phyloP scores from a whole-genome alignment of 2,329 filamentous ascomycete genomes.

The Colletotrichum lindemuthianum region DNA sequence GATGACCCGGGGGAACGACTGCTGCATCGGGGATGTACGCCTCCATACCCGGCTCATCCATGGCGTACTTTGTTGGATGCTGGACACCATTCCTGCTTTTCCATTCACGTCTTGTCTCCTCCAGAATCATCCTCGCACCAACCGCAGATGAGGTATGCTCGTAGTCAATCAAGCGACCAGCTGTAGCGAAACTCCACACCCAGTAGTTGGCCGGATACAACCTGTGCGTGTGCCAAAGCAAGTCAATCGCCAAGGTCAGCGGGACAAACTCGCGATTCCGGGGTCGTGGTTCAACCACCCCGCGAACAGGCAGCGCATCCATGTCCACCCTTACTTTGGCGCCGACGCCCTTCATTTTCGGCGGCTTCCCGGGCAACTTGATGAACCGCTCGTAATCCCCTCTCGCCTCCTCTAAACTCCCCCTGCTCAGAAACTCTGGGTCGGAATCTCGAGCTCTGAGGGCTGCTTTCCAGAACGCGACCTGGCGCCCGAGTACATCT shows the following conservation, averaged over 20 bases:
- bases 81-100: background rate
- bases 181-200: slow-evolving; percentile 20
- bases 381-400: slow-evolving; percentile 31
- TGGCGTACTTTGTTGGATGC: background rate
- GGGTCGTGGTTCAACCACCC: background rate
- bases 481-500: slow-evolving; percentile 16
- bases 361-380: slow-evolving; percentile 11
- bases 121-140: background rate
- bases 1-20: slow-evolving; percentile 9
- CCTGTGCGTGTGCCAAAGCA: slow-evolving; percentile 35
- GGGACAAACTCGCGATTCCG: slow-evolving; percentile 14
- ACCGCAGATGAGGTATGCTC: background rate
- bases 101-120: slow-evolving; percentile 21
- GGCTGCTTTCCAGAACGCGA: slow-evolving; percentile 31
- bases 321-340: slow-evolving; percentile 6
- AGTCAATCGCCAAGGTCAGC: slow-evolving; percentile 24
- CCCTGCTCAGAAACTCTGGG: background rate
- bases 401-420: background rate
- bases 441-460: slow-evolving; percentile 6
- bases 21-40: slow-evolving; percentile 27
- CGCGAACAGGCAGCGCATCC: slow-evolving; percentile 5
- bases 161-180: slow-evolving; percentile 28
- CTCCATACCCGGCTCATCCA: slow-evolving; percentile 8
- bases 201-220: slow-evolving; percentile 34
- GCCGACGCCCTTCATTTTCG: background rate